Percentiles rank a stretch among this genome's conserved stretches.
phyloP scores from a whole-genome alignment of 202 grass and related monocot species.

The Bolboschoenoplectus hybrid region DNA sequence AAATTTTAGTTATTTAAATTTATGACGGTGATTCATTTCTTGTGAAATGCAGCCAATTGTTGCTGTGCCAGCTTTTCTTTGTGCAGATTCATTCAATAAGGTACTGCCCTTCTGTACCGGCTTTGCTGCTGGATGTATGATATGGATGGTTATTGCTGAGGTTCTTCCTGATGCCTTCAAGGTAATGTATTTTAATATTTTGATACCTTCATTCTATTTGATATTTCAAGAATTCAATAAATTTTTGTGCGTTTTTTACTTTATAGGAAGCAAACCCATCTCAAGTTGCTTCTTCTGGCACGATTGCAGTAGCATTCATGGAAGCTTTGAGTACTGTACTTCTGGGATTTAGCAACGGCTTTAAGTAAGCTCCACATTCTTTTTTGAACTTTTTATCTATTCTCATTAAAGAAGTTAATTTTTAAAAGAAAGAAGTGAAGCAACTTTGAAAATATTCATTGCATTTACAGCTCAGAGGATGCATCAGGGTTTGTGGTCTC shows the following conservation, averaged over 20 bases:
- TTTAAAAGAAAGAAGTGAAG: background rate
- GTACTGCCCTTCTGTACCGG: constrained; percentile 95
- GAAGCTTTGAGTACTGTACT: constrained; percentile 87
- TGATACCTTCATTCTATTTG: constrained; percentile 18
- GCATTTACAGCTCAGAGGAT: constrained; percentile 63
- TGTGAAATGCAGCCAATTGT: constrained; percentile 74
- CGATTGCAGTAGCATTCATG: constrained; percentile 96
- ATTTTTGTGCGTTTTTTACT: constrained; percentile 36
- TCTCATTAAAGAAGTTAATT: background rate
- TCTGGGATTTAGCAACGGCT: constrained; percentile 64
- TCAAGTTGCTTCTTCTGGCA: constrained; percentile 94
- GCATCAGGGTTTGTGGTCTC: constrained; percentile 84
- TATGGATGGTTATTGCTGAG: constrained; percentile 99
- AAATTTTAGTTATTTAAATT: constrained; percentile 7
- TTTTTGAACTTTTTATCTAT: background rate
- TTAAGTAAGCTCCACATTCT: constrained; percentile 49
- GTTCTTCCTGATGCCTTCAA: constrained; percentile 99
- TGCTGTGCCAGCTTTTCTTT: constrained; percentile 88
- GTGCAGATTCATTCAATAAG: constrained; percentile 89
- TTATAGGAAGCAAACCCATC: constrained; percentile 90
- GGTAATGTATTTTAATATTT: constrained; percentile 47
- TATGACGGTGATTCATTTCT: constrained; percentile 7
- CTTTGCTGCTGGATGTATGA: constrained; percentile 97
- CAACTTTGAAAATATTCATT: constrained; percentile 11
- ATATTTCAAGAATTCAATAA: constrained; percentile 31